Percentiles rank a stretch among this genome's conserved stretches.
phyloP scores from a whole-genome alignment of 192 early-diverging fungal species.

The Coemansia reversa region DNA sequence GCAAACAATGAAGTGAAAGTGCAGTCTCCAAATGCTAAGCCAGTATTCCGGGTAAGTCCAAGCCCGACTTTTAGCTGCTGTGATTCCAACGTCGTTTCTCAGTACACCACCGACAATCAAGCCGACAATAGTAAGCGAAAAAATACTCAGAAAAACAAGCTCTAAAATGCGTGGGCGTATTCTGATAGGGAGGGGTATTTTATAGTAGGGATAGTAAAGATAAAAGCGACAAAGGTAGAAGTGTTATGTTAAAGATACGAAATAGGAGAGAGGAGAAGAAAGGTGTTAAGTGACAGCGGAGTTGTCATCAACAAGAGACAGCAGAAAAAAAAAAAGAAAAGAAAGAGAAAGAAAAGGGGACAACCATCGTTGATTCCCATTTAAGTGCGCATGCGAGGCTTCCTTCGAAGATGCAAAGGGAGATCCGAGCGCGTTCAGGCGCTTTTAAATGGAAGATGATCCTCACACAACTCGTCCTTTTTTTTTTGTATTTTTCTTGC shows the following conservation, averaged over 20 bases:
- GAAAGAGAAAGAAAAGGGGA: slow-evolving; percentile 5
- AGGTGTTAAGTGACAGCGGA: not conserved
- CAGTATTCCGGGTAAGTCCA: not conserved
- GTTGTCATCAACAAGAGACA: slow-evolving; percentile 6
- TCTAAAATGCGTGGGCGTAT: too few relatives aligned
- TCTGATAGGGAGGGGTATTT: not conserved
- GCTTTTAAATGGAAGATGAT: not conserved
- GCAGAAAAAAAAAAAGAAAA: not conserved
- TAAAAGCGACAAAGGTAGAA: not conserved
- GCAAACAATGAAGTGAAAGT: slow-evolving; percentile 15
- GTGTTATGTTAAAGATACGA: not conserved
- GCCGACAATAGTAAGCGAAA: not conserved
- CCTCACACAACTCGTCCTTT: not conserved
- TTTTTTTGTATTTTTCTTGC: not conserved
- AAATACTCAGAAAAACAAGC: too few relatives aligned
- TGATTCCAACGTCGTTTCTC: not conserved
- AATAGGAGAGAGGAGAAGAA: not conserved
- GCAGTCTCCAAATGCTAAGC: not conserved
- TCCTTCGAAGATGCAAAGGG: slow-evolving; percentile 2
- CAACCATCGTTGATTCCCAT: not conserved
- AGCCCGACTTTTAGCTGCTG: not conserved
- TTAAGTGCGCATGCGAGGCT: not conserved
- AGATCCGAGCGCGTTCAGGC: slow-evolving; percentile 2
- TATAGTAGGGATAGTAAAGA: not conserved
- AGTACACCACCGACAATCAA: not conserved